phyloP scores from a whole-genome alignment of 805 yeast species.

The Metschnikowia lachancei region DNA sequence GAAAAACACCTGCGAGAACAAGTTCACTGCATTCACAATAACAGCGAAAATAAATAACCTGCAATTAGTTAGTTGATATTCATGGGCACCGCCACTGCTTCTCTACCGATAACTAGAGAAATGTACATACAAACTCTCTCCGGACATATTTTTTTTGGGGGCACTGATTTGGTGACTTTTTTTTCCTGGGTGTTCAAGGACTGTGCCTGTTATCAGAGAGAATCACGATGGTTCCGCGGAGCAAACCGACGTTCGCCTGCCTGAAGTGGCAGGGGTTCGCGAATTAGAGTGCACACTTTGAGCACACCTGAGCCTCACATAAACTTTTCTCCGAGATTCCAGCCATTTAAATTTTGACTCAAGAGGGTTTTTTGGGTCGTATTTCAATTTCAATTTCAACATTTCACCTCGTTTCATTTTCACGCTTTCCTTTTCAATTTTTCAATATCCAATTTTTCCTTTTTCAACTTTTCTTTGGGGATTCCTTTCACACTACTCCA shows the following conservation, averaged over 20 bases:
- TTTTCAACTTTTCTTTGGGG: not conserved
- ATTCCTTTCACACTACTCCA: not conserved
- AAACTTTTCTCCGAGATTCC: no score
- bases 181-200: no score
- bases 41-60: constrained; percentile 76
- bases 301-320: not conserved
- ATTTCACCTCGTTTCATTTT: not conserved
- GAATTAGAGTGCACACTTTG: constrained; percentile 2
- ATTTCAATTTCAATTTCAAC: not conserved
- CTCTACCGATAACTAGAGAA: not conserved
- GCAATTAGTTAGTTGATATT: constrained; percentile 11
- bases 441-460: not conserved
- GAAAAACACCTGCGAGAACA: constrained; percentile 90
- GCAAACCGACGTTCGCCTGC: constrained; percentile 10
- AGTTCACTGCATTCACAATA: constrained; percentile 77
- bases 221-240: constrained; percentile 4
- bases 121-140: constrained; percentile 30
- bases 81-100: not conserved
- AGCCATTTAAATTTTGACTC: no score
- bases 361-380: no score
- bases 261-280: constrained; percentile 7
- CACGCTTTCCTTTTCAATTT: not conserved
- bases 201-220: constrained; percentile 6
- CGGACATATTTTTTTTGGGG: constrained; percentile 24
- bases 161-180: no score